Evolutionary conservation across 2,329 filamentous ascomycete species (phyloP), one percentile per base, ranked within the genome.

Genomic region (Epichloe amarillans): DNA sequence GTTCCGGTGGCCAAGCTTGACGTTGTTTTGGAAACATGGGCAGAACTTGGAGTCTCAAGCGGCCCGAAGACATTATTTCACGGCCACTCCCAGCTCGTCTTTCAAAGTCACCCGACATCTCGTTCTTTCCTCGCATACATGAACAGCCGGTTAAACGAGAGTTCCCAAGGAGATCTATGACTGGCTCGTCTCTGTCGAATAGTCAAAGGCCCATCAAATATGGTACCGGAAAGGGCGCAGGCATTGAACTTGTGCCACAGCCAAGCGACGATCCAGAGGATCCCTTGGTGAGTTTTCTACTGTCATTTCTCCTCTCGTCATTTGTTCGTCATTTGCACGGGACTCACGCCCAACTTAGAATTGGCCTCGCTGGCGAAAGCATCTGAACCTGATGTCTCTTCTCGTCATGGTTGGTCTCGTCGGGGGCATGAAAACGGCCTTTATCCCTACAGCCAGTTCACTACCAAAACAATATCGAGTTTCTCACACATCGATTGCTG

Each of bases 321-420:
- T 26, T 17, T 4, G 11, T 36, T 17, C 23, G 15, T 37, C 21
- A 35, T 35, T 12, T 39, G 14, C 15, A 46, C 43, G 30, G 44
- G 23, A 39, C 40, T 50, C 10, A 49, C 42, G 15, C 1, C 2
- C 3, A 7, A 23, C 36, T 5, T 53, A 79, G 72, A 82, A 81
- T 57, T 81, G 77, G 78, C 69, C 73, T 3, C 53, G 61, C 26
- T 76, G 73, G 72, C 74, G 72, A 53, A 79, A 78, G 50, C 72
- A 78, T 44, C 46, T 62, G 10, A 73, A 75, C 52, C 69, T 76
- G 23, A 58, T 63, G 3, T 66, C 74, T 1, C 60, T 82, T 0
- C 61, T 79, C 15, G 58, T 73, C 48, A 68, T 72, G 50, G 67
- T 70, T 7, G 69, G 71, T 1, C 59, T 79, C 2, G 65, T 72